These are phyloP conservation scores for Candida ficus DNA, from an alignment of 805 yeast species.

Conservation along the genomic window DNA sequence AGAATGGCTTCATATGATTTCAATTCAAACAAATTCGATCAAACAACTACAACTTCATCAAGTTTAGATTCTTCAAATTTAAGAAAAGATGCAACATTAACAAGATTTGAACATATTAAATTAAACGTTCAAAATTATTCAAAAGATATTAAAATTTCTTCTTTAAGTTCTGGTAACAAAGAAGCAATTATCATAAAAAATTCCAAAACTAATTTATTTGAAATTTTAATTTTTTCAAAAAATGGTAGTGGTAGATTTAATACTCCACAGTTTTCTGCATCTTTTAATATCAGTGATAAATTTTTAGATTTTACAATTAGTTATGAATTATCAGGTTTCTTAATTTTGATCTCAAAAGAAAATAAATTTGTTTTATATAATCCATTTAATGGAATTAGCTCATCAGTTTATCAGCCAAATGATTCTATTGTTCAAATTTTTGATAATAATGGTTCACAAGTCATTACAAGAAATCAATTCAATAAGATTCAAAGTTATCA, in stretches of 20 bases:
- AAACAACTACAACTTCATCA: conserved; percentile 37
- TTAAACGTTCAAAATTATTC: conserved; percentile 30
- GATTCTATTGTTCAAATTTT: conserved; percentile 3
- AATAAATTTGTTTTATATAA: conserved; percentile 40
- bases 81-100: conserved; percentile 66
- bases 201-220: conserved; percentile 34
- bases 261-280: conserved; percentile 30
- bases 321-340: conserved; percentile 36
- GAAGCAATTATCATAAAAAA: conserved; percentile 61
- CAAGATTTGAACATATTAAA: conserved; percentile 44
- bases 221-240: conserved; percentile 44
- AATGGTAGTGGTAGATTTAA: conserved; percentile 25
- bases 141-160: conserved; percentile 30
- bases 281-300: conserved; percentile 27
- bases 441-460: conserved; percentile 15
- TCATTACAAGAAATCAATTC: conserved; percentile 8
- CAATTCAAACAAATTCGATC: conserved; percentile 39
- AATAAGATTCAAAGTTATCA: conserved; percentile 24
- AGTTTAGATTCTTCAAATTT: conserved; percentile 30
- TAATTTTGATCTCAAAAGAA: conserved; percentile 36
- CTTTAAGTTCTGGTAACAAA: conserved; percentile 42
- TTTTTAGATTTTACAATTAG: conserved; percentile 34
- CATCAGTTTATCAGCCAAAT: conserved; percentile 27
- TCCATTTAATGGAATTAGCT: conserved; percentile 49
- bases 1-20: conserved; percentile 40